These are phyloP conservation scores for Ephemerocybe angulata DNA, from an alignment of 768 basidiomycete species.

Conservation along the genomic window DNA sequence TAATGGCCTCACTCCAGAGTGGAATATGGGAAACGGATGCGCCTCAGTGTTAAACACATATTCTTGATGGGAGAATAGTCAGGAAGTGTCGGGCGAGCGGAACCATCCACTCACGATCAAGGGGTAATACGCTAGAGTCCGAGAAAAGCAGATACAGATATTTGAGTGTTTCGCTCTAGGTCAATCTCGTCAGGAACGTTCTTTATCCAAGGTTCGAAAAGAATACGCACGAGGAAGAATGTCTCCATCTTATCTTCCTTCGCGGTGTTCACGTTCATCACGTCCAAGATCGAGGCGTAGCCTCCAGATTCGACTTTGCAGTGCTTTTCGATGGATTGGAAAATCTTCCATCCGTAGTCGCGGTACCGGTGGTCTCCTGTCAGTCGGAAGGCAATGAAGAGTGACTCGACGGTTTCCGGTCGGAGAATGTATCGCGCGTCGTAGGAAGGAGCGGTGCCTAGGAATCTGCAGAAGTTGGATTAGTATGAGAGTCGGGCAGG, in stretches of 20 bases:
- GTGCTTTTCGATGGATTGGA: constrained; percentile 82
- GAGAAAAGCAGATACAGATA: constrained; percentile 88
- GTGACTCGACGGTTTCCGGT: constrained; percentile 92
- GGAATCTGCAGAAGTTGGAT: constrained; percentile 13
- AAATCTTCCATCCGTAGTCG: constrained; percentile 83
- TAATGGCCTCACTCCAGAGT: constrained; percentile 16
- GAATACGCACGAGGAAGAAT: constrained; percentile 73
- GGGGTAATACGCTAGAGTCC: constrained; percentile 64
- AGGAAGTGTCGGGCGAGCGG: no score
- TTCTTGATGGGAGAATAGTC: no score
- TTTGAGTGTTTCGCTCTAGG: constrained; percentile 83
- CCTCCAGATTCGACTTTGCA: constrained; percentile 77
- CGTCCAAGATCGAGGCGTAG: constrained; percentile 80
- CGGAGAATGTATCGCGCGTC: constrained; percentile 93
- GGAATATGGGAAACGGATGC: constrained; percentile 61
- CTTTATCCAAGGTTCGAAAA: background rate
- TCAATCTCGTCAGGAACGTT: background rate
- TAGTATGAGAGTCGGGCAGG: background rate
- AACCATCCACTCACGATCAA: constrained; percentile 75
- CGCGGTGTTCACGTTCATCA: constrained; percentile 66
- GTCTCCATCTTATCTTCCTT: constrained; percentile 94
- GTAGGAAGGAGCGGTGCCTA: constrained; percentile 49
- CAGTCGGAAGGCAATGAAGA: constrained; percentile 87
- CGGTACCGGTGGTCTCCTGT: constrained; percentile 83
- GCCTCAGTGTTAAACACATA: constrained; percentile 92